Evolutionary conservation across 23 red algal genomes (phyloP), one percentile per base, ranked within the genome.

Genomic region (Pyropia yezoensis): DNA sequence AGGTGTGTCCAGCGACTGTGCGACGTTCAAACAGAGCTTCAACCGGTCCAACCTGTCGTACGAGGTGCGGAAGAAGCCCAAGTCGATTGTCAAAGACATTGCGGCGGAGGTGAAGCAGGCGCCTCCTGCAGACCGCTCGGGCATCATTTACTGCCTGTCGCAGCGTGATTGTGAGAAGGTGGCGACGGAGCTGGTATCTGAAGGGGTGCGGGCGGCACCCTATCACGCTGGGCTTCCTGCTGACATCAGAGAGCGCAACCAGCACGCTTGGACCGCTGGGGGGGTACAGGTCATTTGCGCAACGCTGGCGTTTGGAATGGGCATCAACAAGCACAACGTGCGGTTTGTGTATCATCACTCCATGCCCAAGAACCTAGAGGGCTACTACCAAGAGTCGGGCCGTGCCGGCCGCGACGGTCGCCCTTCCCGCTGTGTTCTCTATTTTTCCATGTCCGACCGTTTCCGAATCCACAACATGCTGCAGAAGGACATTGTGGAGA

Each of bases 271-370:
- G 90, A 81, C 77, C 16, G 26, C 72, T 23, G 83, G 83, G 9
- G 50, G 24, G 14, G 63, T 82, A 33, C 80, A 80, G 27, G 73
- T 98, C 19, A 98, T 98, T 59, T 89, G 85, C 57, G 83, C 85
- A 17, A 98, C 94, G 54, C 58, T 98, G 30, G 94, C 94, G 18
- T 98, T 98, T 84, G 94, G 94, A 18, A 98, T 98, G 94, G 94
- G 94, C 18, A 98, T 98, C 71, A 80, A 98, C 69, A 98, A 98
- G 66, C 72, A 81, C 55, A 77, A 98, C 52, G 94, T 98, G 23
- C 80, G 94, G 34, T 98, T 88, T 69, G 94, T 98, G 13, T 90
- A 85, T 57, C 94, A 98, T 65, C 85, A 88, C 56, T 63, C 82
- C 54, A 73, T 98, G 61, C 94, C 94, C 8, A 98, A 90, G 74